Evolutionary conservation across 352 stramenopile genomes (phyloP).

Genomic region (Phytophthora capsici): DNA sequence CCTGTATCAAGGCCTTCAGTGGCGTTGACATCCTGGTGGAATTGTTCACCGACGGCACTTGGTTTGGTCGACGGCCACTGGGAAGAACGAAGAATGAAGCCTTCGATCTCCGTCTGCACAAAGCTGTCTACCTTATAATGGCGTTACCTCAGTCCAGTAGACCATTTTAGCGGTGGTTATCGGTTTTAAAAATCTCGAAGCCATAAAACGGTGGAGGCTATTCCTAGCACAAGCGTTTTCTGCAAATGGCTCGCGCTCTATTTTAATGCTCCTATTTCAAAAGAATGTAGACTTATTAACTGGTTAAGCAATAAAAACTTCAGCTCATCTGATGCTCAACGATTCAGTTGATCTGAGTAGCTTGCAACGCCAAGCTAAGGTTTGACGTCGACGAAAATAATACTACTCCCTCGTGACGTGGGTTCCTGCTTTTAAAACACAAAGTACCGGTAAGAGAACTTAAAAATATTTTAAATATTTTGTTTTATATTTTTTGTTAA

Average conservation of each 20-base stretch:
- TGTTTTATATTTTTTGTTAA: too few species aligned
- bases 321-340: constrained; percentile 9
- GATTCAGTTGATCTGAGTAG: constrained; percentile 4
- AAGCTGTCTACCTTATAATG: not conserved
- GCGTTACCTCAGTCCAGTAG: not conserved
- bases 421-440: too few species aligned
- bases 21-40: constrained; percentile 54
- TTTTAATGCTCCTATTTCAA: too few species aligned
- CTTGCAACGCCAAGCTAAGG: not conserved
- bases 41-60: not conserved
- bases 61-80: constrained; percentile 7
- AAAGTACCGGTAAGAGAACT: too few species aligned
- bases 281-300: constrained; percentile 10
- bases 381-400: not conserved
- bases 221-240: not conserved
- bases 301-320: not conserved
- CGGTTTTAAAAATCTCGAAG: constrained; percentile 1
- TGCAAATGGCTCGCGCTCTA: too few species aligned
- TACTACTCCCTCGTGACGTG: too few species aligned
- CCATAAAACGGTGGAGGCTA: constrained; percentile 17
- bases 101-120: constrained; percentile 3
- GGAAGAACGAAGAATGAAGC: constrained; percentile 35
- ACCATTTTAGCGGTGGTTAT: constrained; percentile 27
- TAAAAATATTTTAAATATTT: too few species aligned
- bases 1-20: constrained; percentile 75